Evolutionary conservation across 441 rosid species (phyloP).

Genomic region (Pelargonium cotyledonis): DNA sequence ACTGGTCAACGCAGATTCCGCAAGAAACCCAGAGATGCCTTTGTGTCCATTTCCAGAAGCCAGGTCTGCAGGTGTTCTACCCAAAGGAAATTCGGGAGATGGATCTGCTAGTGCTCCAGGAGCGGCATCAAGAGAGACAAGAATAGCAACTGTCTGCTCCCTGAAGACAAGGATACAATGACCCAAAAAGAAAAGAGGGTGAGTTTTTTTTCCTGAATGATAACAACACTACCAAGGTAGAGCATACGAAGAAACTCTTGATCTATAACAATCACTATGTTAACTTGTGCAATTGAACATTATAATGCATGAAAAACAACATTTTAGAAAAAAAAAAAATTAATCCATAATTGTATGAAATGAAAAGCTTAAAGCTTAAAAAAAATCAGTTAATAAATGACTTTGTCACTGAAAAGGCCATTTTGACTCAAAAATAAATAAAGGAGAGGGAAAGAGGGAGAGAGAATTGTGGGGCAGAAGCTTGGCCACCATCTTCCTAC

Average conservation of each 20-base stretch:
- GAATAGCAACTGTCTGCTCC: slow-evolving; percentile 69
- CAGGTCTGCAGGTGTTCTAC: slow-evolving; percentile 78
- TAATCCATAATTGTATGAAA: neutral
- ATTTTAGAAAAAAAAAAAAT: no score
- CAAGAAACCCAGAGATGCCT: slow-evolving; percentile 90
- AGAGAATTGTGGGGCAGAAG: neutral
- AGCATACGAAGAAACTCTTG: no score
- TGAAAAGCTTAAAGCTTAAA: no score
- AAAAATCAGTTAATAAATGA: neutral
- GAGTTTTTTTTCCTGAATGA: no score
- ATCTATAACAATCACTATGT: no score
- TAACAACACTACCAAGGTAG: no score
- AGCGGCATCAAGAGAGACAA: slow-evolving; percentile 69
- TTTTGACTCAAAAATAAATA: neutral
- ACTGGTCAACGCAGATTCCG: slow-evolving; percentile 56
- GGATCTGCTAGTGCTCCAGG: slow-evolving; percentile 83
- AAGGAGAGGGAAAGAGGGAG: neutral
- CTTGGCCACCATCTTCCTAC: neutral
- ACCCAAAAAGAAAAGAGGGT: neutral
- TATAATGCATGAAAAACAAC: no score
- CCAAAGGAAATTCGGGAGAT: slow-evolving; percentile 51
- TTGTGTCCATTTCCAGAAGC: slow-evolving; percentile 79
- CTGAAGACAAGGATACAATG: slow-evolving; percentile 35
- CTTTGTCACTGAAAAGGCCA: neutral
- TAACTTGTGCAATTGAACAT: no score